Conservation (phyloP, 805 yeast species). For the Nakazawaea siamensis region DNA sequence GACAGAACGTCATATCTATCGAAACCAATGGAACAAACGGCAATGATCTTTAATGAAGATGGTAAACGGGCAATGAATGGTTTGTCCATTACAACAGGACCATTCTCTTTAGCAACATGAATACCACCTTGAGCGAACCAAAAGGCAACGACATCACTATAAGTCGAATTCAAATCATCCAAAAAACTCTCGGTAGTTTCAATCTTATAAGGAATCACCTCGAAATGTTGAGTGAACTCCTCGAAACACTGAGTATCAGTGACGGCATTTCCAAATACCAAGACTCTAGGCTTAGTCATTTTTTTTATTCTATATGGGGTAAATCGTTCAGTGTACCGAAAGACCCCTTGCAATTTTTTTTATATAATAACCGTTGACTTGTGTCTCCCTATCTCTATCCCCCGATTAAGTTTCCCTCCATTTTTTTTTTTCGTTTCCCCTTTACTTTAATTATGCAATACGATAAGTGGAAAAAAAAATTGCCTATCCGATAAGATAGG, state of each 20-base stretch:
- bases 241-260: slow-evolving; percentile 27
- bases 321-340: too few species aligned
- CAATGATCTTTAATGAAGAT: slow-evolving; percentile 33
- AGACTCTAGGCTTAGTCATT: slow-evolving; percentile 27
- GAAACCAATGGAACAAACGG: slow-evolving; percentile 55
- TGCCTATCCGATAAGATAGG: too few species aligned
- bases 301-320: too few species aligned
- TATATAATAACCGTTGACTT: too few species aligned
- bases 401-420: too few species aligned
- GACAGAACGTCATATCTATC: slow-evolving; percentile 41
- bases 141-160: slow-evolving; percentile 39
- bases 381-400: too few species aligned
- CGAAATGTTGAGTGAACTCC: slow-evolving; percentile 30
- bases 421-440: too few species aligned
- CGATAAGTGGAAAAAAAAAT: too few species aligned
- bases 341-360: too few species aligned
- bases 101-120: slow-evolving; percentile 24
- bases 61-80: slow-evolving; percentile 28
- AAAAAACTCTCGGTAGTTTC: slow-evolving; percentile 31
- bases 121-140: slow-evolving; percentile 51
- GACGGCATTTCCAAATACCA: slow-evolving; percentile 33
- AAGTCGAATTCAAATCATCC: slow-evolving; percentile 28
- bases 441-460: too few species aligned
- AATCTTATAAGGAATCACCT: slow-evolving; percentile 26
- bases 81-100: slow-evolving; percentile 14